phyloP scores from a whole-genome alignment of 768 basidiomycete genomes.

The Boletus vermiculosoides region DNA sequence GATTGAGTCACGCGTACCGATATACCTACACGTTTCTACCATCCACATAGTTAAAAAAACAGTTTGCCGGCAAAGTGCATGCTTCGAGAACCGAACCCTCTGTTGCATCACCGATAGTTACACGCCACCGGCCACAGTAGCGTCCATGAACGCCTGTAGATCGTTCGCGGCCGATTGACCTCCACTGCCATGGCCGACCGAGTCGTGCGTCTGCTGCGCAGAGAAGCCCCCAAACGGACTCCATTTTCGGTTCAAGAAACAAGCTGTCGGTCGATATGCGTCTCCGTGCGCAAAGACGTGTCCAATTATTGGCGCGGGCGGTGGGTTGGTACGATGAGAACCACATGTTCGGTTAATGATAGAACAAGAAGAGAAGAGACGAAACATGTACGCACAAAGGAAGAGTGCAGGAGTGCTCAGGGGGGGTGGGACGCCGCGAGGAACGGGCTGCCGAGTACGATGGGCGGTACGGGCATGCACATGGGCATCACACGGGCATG shows the following conservation, averaged over 20 bases:
- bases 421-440: slow-evolving; percentile 51
- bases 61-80: too few relatives aligned
- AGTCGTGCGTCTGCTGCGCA: not conserved
- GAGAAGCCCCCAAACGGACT: slow-evolving; percentile 8
- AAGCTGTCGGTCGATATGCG: slow-evolving; percentile 23
- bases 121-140: not conserved
- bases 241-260: slow-evolving; percentile 21
- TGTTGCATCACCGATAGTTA: slow-evolving; percentile 6
- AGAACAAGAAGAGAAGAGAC: not conserved
- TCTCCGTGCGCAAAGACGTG: slow-evolving; percentile 4
- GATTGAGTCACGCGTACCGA: not conserved
- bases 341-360: slow-evolving; percentile 21
- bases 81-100: too few relatives aligned
- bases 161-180: not conserved
- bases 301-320: not conserved
- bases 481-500: slow-evolving; percentile 64
- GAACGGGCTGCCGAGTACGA: slow-evolving; percentile 54
- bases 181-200: not conserved
- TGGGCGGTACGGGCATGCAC: slow-evolving; percentile 55
- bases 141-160: slow-evolving; percentile 20
- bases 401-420: slow-evolving; percentile 40
- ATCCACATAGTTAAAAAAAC: too few relatives aligned
- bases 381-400: slow-evolving; percentile 50
- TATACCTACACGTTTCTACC: not conserved
- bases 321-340: slow-evolving; percentile 7